phyloP scores from a whole-genome alignment of 2,329 filamentous ascomycete species.

The Apiospora sp. region DNA sequence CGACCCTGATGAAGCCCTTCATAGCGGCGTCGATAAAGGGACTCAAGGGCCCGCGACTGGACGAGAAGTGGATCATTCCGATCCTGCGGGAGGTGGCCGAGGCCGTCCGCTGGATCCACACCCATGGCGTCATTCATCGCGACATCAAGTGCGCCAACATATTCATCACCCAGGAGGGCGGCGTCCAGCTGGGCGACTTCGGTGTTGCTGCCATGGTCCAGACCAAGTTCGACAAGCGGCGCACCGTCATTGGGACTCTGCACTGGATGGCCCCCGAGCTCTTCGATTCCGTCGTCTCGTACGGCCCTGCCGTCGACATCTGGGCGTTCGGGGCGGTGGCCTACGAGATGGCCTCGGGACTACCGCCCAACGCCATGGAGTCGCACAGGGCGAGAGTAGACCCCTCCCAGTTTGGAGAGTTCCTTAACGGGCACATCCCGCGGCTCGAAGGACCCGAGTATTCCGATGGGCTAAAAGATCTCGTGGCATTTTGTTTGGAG shows the following conservation, averaged over 20 bases:
- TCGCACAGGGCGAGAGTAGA: constrained; percentile 54
- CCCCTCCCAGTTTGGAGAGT: constrained; percentile 60
- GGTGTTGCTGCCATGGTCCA: constrained; percentile 83
- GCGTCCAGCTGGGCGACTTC: constrained; percentile 85
- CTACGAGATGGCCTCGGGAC: constrained; percentile 81
- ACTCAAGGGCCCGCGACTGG: constrained; percentile 62
- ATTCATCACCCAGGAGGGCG: constrained; percentile 77
- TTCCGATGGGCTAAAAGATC: constrained; percentile 71
- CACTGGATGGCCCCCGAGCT: constrained; percentile 90
- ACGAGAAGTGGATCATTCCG: constrained; percentile 74
- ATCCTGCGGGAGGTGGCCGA: constrained; percentile 72
- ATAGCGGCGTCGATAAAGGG: constrained; percentile 49
- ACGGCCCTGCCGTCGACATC: constrained; percentile 79
- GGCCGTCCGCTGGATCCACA: constrained; percentile 72
- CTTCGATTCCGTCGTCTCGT: constrained; percentile 69
- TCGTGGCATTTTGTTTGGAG: constrained; percentile 79
- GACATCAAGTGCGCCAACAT: constrained; percentile 83
- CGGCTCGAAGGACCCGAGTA: constrained; percentile 76
- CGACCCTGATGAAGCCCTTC: constrained; percentile 73
- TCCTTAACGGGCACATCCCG: constrained; percentile 69
- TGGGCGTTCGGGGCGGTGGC: constrained; percentile 87
- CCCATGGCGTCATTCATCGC: constrained; percentile 73
- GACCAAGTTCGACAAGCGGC: constrained; percentile 77
- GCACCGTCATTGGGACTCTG: constrained; percentile 82
- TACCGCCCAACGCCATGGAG: constrained; percentile 71